Evolutionary conservation across 306 rosid species (phyloP), one percentile per base, ranked within the genome.

Genomic region (Prunus davidiana): DNA sequence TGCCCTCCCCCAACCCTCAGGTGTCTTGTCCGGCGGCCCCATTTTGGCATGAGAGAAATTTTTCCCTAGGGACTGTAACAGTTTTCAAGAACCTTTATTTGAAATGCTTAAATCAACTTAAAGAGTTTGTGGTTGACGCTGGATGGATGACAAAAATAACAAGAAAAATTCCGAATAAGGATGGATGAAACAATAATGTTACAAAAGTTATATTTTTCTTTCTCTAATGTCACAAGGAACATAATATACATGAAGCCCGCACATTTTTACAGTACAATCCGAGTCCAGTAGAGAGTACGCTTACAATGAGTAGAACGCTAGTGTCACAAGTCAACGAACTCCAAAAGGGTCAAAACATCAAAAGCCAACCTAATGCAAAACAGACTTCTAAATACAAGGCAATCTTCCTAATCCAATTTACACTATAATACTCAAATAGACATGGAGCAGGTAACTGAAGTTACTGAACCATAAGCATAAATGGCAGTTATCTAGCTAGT

Each of bases 11-110:
- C 1, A 2, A 18, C 3, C 20, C 15, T 25, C 28, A 25, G 66
- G 27, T 30, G 52, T 38, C 32, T 38, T 57, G 18, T 66, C 67
- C 19, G 18, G 19, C 5, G 57, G 43, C 56, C 45, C 25, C 57
- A 9, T 73, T 73, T 73, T 73, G 69, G 49, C 58, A 45, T 18
- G 47, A 73, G 77, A 60, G 30, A 25, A 32, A n/a, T 12, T 75
- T 76, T 57, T 8, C 69, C 25, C 0, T 55, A 51, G 58, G 52
- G 12, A n/a, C 46, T 52, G 7, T n/a, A 30, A 32, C 38, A 34
- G 61, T 19, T 72, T 41, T 2, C 9, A 0, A 43, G 24, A 34
- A 64, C 22, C 43, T 32, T 14, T 47, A 56, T 54, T 72, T 20
- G 15, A 28, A 18, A 64, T 43, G 68, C 14, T 5, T 32, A 6